A percentile compares a stretch with the other conserved stretches of the same genome.
These are phyloP conservation scores for Strigomonas oncopelti DNA, from an alignment of 208 protist genomes.

Conservation along the genomic window DNA sequence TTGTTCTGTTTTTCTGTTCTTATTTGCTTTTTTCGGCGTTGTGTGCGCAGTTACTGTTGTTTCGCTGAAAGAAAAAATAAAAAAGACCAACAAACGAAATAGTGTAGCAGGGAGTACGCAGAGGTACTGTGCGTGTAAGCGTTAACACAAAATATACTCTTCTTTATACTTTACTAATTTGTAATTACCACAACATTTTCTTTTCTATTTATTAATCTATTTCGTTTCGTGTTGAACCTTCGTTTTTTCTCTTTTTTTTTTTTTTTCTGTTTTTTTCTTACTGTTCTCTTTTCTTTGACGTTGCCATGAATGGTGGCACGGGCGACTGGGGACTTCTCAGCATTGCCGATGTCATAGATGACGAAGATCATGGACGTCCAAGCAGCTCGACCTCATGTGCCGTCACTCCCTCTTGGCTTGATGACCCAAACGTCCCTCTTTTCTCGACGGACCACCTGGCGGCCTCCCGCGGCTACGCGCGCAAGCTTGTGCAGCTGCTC, in stretches of 20 bases:
- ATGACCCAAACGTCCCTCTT: constrained; percentile 1
- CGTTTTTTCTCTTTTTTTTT: constrained; percentile 5
- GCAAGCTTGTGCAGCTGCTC: neutral
- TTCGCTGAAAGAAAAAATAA: no score
- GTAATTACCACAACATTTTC: neutral
- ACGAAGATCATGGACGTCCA: neutral
- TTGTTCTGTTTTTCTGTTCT: no score
- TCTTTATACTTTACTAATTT: neutral
- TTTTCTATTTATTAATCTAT: constrained; percentile 8
- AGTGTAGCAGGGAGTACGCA: no score
- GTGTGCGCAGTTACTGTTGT: no score
- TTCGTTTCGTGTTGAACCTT: neutral
- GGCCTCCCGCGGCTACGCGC: neutral
- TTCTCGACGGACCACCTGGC: neutral
- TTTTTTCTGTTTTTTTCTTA: constrained; percentile 2
- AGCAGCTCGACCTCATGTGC: neutral
- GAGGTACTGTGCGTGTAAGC: no score
- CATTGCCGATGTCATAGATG: constrained; percentile 61
- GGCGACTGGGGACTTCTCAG: constrained; percentile 75
- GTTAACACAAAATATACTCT: constrained; percentile 9
- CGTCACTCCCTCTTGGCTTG: neutral
- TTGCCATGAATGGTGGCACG: constrained; percentile 18
- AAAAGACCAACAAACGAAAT: no score
- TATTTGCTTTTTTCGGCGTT: no score
- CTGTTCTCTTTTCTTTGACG: neutral